A percentile compares a stretch with the other conserved stretches of the same genome.
Conservation (phyloP, 768 basidiomycete genomes). For the Auriculariales sp. region DNA sequence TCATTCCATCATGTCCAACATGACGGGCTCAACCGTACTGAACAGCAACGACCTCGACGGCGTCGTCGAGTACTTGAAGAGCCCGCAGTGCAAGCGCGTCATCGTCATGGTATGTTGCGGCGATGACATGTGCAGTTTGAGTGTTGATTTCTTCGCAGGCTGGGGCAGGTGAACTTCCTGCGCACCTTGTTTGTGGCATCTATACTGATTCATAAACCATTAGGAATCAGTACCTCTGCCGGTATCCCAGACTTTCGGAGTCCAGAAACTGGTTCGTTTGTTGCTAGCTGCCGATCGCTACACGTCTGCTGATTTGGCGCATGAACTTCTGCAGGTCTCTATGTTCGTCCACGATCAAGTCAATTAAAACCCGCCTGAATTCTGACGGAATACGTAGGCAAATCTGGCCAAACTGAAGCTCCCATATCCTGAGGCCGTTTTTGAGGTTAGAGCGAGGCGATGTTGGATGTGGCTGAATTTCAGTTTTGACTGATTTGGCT, state of each 20-base stretch:
- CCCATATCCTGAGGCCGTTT: slow-evolving; percentile 92
- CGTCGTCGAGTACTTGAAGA: slow-evolving; percentile 55
- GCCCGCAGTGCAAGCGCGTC: slow-evolving; percentile 49
- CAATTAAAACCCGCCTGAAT: not conserved
- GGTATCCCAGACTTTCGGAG: slow-evolving; percentile 87
- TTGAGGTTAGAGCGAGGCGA: too few relatives aligned
- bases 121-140: not conserved
- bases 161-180: slow-evolving; percentile 10
- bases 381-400: slow-evolving; percentile 28
- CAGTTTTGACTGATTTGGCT: too few relatives aligned
- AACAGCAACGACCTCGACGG: slow-evolving; percentile 4
- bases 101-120: slow-evolving; percentile 50
- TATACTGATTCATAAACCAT: not conserved
- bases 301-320: not conserved
- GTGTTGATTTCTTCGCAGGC: slow-evolving; percentile 7
- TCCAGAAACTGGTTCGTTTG: slow-evolving; percentile 55
- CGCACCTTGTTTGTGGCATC: not conserved
- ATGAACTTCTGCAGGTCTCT: slow-evolving; percentile 27
- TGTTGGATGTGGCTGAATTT: too few relatives aligned
- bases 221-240: slow-evolving; percentile 65
- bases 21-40: not conserved
- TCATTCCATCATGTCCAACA: not conserved
- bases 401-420: slow-evolving; percentile 64
- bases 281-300: too few relatives aligned
- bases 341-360: slow-evolving; percentile 22